These are phyloP conservation scores for Fusarium chaquense DNA, from an alignment of 2,329 filamentous ascomycete species.

Conservation along the genomic window DNA sequence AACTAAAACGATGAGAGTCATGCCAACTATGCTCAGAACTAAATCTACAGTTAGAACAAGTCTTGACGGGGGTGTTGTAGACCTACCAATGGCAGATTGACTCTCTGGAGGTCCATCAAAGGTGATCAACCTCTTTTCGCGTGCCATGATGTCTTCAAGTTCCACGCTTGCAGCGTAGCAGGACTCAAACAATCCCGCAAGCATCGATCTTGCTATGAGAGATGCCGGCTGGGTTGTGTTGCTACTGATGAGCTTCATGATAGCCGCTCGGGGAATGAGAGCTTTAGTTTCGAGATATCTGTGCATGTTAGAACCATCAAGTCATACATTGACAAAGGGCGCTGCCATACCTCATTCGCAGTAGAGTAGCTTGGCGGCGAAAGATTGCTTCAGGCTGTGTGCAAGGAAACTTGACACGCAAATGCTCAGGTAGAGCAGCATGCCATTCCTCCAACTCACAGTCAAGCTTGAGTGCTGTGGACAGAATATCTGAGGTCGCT, in stretches of 20 bases:
- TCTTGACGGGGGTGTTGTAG: rapidly evolving
- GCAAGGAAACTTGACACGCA: conserved; percentile 35
- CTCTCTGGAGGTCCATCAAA: conserved; percentile 41
- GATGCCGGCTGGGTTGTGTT: conserved; percentile 22
- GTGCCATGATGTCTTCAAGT: conserved; percentile 39
- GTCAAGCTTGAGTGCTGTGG: conserved; percentile 36
- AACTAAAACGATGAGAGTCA: conserved; percentile 42
- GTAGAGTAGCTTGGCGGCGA: conserved; percentile 41
- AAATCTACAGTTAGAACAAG: conserved; percentile 3
- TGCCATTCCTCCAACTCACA: conserved; percentile 43
- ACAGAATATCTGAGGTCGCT: conserved; percentile 26
- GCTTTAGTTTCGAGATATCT: conserved; percentile 45
- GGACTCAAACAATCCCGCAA: conserved; percentile 37
- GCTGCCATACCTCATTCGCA: conserved; percentile 37
- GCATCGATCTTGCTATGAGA: conserved; percentile 33
- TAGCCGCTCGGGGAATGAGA: conserved; percentile 37
- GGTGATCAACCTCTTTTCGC: conserved; percentile 39
- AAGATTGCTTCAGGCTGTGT: conserved; percentile 36
- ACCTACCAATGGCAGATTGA: conserved; percentile 42
- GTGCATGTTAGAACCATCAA: neutral
- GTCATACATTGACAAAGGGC: rapidly evolving
- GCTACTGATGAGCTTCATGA: conserved; percentile 38
- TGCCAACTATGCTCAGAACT: conserved; percentile 44
- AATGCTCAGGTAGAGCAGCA: conserved; percentile 35
- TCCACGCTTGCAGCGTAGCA: conserved; percentile 43